phyloP scores from a whole-genome alignment of 257 asterid species.

The Rehmannia glutinosa region DNA sequence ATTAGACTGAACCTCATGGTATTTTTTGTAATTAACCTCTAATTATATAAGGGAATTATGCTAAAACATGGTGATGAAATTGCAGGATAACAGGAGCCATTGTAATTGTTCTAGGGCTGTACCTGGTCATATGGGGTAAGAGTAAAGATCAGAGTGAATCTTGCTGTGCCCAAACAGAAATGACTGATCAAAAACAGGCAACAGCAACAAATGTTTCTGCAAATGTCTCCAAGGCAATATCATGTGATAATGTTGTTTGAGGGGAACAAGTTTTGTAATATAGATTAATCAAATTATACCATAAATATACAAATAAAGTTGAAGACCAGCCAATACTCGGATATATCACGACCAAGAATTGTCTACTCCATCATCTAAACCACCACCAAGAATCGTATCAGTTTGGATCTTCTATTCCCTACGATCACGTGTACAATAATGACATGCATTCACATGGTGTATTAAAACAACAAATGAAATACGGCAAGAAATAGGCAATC shows the following conservation, averaged over 20 bases:
- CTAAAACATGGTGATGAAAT: background rate
- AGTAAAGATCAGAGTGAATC: conserved; percentile 27
- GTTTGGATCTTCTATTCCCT: too few relatives aligned
- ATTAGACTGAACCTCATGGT: background rate
- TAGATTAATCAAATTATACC: background rate
- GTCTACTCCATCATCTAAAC: too few relatives aligned
- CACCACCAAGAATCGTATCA: too few relatives aligned
- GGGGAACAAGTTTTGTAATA: conserved; percentile 6
- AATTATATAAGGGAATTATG: too few relatives aligned
- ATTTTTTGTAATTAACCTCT: background rate
- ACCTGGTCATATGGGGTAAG: conserved; percentile 52
- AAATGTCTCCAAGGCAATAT: conserved; percentile 6
- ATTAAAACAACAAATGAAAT: too few relatives aligned
- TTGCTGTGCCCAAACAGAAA: background rate
- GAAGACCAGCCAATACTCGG: background rate
- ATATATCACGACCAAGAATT: background rate
- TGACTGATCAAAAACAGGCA: background rate
- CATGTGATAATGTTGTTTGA: conserved; percentile 14
- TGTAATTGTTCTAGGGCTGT: conserved; percentile 44
- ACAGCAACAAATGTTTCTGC: conserved; percentile 2
- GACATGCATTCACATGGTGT: too few relatives aligned
- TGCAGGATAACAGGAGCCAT: conserved; percentile 48
- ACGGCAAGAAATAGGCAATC: too few relatives aligned
- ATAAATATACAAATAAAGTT: background rate
- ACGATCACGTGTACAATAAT: too few relatives aligned